phyloP scores from a whole-genome alignment of 495 filamentous ascomycete genomes.

The Penicillium bialowiezense region DNA sequence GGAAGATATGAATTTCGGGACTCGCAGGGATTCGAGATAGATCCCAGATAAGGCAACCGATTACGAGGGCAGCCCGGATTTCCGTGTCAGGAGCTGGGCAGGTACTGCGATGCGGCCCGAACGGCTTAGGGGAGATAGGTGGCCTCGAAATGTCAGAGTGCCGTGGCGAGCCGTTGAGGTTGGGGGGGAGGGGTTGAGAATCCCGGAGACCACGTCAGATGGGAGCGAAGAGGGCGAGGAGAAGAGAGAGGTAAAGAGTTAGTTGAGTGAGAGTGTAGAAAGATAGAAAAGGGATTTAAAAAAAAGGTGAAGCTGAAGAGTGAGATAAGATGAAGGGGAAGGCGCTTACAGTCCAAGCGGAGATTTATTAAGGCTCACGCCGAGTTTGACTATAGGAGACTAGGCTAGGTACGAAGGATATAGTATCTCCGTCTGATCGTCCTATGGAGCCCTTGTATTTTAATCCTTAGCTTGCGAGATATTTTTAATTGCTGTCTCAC shows the following conservation, averaged over 20 bases:
- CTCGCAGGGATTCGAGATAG: slow-evolving; percentile 6
- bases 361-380: slow-evolving; percentile 8
- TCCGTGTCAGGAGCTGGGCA: slow-evolving; percentile 13
- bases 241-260: slow-evolving; percentile 5
- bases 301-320: slow-evolving; percentile 1
- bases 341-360: slow-evolving; percentile 10
- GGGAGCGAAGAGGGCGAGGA: slow-evolving; percentile 11
- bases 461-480: slow-evolving; percentile 7
- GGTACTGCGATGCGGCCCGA: slow-evolving; percentile 14
- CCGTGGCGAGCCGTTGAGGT: slow-evolving; percentile 17
- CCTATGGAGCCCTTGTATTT: slow-evolving; percentile 1
- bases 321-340: slow-evolving; percentile 10
- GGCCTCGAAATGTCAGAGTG: slow-evolving; percentile 23
- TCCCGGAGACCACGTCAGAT: background rate
- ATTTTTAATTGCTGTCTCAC: slow-evolving; percentile 28
- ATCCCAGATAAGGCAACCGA: background rate
- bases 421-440: slow-evolving; percentile 9
- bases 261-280: slow-evolving; percentile 7
- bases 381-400: slow-evolving; percentile 2
- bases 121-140: slow-evolving; percentile 5
- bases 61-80: slow-evolving; percentile 13
- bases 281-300: slow-evolving; percentile 1
- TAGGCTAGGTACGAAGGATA: slow-evolving; percentile 3
- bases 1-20: slow-evolving; percentile 3
- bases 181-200: slow-evolving; percentile 16